Evolutionary conservation across 1,284 basidiomycete species (phyloP).

Genomic region (Heterobasidion occidentale): DNA sequence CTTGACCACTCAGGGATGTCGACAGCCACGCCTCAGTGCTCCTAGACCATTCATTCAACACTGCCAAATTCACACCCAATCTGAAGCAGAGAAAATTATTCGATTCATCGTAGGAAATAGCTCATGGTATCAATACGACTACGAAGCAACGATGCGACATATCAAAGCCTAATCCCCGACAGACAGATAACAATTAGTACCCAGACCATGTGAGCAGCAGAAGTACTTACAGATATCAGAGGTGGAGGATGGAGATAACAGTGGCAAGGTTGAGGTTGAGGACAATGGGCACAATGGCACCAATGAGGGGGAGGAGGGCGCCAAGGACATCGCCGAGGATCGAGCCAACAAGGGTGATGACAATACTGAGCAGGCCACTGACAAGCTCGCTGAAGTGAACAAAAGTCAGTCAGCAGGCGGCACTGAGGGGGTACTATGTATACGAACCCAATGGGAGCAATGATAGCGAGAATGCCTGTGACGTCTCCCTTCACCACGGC

Average conservation of each 20-base stretch:
- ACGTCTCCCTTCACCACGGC: conserved; percentile 19
- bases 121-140: too few relatives aligned
- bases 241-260: not conserved
- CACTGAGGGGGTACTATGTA: not conserved
- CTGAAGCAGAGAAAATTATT: too few relatives aligned
- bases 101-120: too few relatives aligned
- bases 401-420: not conserved
- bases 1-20: too few relatives aligned
- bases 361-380: conserved; percentile 18
- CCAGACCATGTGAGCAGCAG: not conserved
- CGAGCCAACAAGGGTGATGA: conserved; percentile 22
- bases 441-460: conserved; percentile 25
- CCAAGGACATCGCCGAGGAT: conserved; percentile 17
- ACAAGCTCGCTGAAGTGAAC: conserved; percentile 15
- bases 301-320: conserved; percentile 5
- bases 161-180: too few relatives aligned
- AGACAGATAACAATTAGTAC: too few relatives aligned
- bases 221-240: not conserved
- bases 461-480: conserved; percentile 16
- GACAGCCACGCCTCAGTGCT: too few relatives aligned
- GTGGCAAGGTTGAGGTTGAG: not conserved
- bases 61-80: too few relatives aligned
- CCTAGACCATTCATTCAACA: too few relatives aligned
- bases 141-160: too few relatives aligned
- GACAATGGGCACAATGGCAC: conserved; percentile 1